A percentile compares a stretch with the other conserved stretches of the same genome.
phyloP scores from a whole-genome alignment of 1,139 yeast genomes.

The Chernovozyma sophiae-reginae region DNA sequence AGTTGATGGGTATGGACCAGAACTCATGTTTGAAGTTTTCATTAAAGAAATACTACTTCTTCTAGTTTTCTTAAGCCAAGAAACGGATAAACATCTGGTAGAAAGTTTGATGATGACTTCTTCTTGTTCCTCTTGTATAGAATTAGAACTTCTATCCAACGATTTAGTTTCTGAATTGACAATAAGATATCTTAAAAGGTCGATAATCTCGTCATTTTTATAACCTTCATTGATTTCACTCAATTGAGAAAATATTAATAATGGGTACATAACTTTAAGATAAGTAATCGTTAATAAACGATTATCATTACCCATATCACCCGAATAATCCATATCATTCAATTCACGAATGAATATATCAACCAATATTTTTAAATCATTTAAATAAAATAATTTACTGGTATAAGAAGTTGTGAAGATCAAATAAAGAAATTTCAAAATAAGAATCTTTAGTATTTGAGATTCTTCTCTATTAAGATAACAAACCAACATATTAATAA shows the following conservation, averaged over 20 bases:
- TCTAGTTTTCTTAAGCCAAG: conserved; percentile 43
- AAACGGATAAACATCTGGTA: conserved; percentile 53
- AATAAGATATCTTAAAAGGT: conserved; percentile 46
- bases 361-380: conserved; percentile 81
- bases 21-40: background rate
- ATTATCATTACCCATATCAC: conserved; percentile 41
- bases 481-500: conserved; percentile 37
- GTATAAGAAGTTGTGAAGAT: conserved; percentile 67
- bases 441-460: conserved; percentile 67
- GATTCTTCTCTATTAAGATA: conserved; percentile 79
- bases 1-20: background rate
- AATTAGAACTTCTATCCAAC: background rate
- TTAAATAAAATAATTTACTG: conserved; percentile 67
- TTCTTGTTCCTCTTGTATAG: conserved; percentile 18
- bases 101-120: conserved; percentile 57
- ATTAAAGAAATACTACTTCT: background rate
- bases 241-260: conserved; percentile 65
- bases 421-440: conserved; percentile 71
- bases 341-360: conserved; percentile 82
- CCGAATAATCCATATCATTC: conserved; percentile 50
- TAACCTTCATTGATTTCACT: conserved; percentile 45
- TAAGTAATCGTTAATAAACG: conserved; percentile 62
- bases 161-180: conserved; percentile 18
- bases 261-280: conserved; percentile 69
- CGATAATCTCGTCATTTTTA: conserved; percentile 51